Evolutionary conservation across 2,329 filamentous ascomycete species (phyloP), one percentile per base, ranked within the genome.

Genomic region (Alternaria consortialis): DNA sequence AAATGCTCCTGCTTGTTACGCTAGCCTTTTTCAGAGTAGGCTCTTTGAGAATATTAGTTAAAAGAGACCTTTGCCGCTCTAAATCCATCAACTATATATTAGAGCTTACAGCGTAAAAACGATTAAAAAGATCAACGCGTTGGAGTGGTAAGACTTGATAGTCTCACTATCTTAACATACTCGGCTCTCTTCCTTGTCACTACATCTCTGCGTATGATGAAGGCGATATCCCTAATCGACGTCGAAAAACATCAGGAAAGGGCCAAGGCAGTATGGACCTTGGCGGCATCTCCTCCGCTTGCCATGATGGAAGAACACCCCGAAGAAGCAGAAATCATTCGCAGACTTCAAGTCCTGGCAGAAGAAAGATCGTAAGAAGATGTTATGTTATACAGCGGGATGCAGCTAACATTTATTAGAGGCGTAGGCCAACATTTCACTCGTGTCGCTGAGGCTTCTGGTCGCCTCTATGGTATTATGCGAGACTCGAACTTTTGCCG

Each of bases 371-470:
- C 17, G 46, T 56, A 56, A n/a, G 47, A 52, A 58, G 37, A 58
- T 47, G 23, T 58, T 15, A 60, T 60, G 44, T 60, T 23, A 60
- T 60, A 60, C 23, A 60, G 51, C 31, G 27, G 23, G 37, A 60
- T 60, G 29, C 44, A 60, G 57, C 57, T 60, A 23, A 60, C 52
- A 20, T 53, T 25, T 46, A 58, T 47, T 54, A 58, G 56, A 53
- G 32, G 48, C 50, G 13, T 59, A 59, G 13, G 50, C 56, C 25
- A 59, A 53, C 20, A 59, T 54, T 53, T 59, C 36, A 58, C 40
- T 58, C 25, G 34, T 53, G 43, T 58, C n/a, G n/a, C n/a, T n/a
- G n/a, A n/a, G n/a, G n/a, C n/a, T n/a, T n/a, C n/a, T n/a, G n/a
- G n/a, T n/a, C 42, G 42, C 32, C 42, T 58, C 32, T 58, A 20